These are phyloP conservation scores for Yarrowia yakushimensis DNA, from an alignment of 805 yeast genomes.

Conservation along the genomic window DNA sequence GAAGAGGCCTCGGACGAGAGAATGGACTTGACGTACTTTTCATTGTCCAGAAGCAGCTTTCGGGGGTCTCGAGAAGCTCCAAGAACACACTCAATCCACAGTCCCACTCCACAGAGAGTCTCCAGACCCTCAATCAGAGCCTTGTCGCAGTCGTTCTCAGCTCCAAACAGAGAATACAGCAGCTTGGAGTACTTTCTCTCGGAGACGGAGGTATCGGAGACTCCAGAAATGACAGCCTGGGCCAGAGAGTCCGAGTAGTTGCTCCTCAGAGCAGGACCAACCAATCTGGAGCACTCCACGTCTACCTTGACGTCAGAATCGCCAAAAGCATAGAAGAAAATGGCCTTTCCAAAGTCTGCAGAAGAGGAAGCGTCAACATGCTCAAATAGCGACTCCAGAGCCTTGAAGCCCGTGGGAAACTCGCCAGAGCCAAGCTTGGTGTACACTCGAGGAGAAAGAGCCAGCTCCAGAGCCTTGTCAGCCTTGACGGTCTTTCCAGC, in stretches of 20 bases:
- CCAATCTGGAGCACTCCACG: background rate
- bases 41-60: background rate
- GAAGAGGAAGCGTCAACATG: background rate
- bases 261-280: background rate
- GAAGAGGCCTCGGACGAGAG: background rate
- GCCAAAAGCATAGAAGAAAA: slow-evolving; percentile 6
- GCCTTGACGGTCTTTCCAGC: background rate
- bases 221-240: background rate
- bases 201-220: background rate
- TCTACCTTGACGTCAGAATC: background rate
- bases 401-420: background rate
- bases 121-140: slow-evolving; percentile 1
- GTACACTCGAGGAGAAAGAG: slow-evolving; percentile 16
- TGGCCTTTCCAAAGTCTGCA: background rate
- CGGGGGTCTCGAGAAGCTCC: background rate
- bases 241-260: background rate
- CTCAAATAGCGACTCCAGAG: background rate
- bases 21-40: background rate
- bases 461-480: slow-evolving; percentile 2
- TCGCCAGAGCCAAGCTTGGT: background rate
- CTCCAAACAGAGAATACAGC: background rate
- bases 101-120: background rate
- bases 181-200: slow-evolving; percentile 11
- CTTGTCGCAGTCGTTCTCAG: background rate
- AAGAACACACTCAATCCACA: slow-evolving; percentile 11